A percentile compares a stretch with the other conserved stretches of the same genome.
Conservation (phyloP, 306 rosid genomes). For the Fragaria ananassa region DNA sequence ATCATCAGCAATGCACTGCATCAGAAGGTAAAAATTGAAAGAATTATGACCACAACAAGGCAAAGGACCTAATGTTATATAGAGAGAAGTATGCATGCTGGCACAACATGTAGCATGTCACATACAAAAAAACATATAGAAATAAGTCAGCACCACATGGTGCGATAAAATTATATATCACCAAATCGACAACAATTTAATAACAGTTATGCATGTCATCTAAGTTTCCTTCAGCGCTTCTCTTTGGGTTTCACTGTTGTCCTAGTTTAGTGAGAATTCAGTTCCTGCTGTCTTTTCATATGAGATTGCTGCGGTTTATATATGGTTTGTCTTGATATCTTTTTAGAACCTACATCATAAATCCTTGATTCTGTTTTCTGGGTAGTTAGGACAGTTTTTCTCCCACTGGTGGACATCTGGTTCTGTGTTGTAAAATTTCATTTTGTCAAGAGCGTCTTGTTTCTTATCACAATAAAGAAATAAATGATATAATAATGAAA, state of each 20-base stretch:
- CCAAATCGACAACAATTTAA: not conserved
- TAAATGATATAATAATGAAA: not conserved
- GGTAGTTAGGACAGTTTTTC: not conserved
- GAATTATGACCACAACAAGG: not conserved
- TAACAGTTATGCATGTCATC: not conserved
- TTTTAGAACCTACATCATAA: not conserved
- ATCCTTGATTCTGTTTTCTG: not conserved
- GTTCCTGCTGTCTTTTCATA: not conserved
- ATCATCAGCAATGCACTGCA: slow-evolving; percentile 51
- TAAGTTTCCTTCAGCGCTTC: not conserved
- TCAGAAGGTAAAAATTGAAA: slow-evolving; percentile 15
- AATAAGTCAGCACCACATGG: not conserved
- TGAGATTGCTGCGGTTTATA: not conserved
- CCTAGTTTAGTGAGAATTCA: not conserved
- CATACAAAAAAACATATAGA: not conserved
- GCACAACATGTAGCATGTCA: not conserved
- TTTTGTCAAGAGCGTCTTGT: not conserved
- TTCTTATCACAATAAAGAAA: not conserved
- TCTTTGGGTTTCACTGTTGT: not conserved
- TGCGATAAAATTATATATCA: not conserved
- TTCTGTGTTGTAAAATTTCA: not conserved
- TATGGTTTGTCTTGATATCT: not conserved
- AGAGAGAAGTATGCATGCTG: not conserved
- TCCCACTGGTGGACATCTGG: not conserved
- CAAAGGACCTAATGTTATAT: not conserved